Evolutionary conservation across 2,329 filamentous ascomycete genomes (phyloP), one percentile per base, ranked within the genome.

Genomic region (Arthroderma sp.): DNA sequence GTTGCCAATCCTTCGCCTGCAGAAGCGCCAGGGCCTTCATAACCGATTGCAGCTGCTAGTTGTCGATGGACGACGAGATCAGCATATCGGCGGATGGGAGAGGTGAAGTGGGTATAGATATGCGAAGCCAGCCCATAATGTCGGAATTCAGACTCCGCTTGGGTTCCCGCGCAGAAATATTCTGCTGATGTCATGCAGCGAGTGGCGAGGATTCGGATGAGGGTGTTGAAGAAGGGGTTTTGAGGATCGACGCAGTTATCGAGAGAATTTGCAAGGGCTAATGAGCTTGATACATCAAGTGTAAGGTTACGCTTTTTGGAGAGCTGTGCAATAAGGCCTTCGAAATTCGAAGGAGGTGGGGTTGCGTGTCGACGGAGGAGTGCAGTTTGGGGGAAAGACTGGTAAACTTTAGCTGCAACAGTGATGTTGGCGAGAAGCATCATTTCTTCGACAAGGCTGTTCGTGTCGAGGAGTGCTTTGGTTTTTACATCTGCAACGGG

Each of bases 101-200:
- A 93, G 0, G 91, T 98, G 67, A 98, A 98, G 64, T 98, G 91
- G 2, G 91, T 98, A 70, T 98, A 98, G 61, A 98, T 98, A 57
- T 93, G 85, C 3, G 83, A 87, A 0, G 93, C 93, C 32, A 98
- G 80, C 53, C 91, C 91, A 64, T 98, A 98, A 68, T 98, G 93
- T 43, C 86, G 79, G 74, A 94, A 98, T 61, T 96, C 91, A 0
- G 86, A 83, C 61, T 91, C 89, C 0, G 88, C 79, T 61, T 95
- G 87, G 5, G 87, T 88, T 48, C 91, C 91, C 0, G 89, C 85
- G 67, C 85, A 91, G 67, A 98, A 98, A 68, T 98, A 98, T 66
- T 98, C 91, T 50, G 91, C 91, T 44, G 86, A 91, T 73, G 94
- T 94, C 91, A 98, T 98, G 75, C 91, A 98, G 22, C 91, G 82